These are phyloP conservation scores for Aureobasidium sp. DNA, from an alignment of 2,329 filamentous ascomycete genomes.

Conservation along the genomic window DNA sequence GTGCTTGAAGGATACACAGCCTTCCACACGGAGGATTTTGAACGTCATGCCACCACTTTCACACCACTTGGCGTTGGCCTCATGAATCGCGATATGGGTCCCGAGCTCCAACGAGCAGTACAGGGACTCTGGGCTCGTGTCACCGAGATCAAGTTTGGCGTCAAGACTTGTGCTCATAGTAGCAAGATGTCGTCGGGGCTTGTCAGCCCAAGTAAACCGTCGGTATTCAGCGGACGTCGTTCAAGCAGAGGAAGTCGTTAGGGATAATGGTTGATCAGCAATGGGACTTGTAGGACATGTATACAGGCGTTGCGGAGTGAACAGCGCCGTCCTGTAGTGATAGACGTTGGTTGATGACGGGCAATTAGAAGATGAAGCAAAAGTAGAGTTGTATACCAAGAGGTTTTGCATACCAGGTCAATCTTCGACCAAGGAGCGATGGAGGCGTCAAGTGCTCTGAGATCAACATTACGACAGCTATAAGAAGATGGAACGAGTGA, in stretches of 20 bases:
- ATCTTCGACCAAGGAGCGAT: background rate
- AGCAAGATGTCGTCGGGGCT: background rate
- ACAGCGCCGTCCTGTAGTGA: background rate
- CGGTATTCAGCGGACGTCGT: background rate
- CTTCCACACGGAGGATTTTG: conserved; percentile 75
- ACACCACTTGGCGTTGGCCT: conserved; percentile 82
- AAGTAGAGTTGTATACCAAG: conserved; percentile 1
- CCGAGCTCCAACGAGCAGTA: conserved; percentile 71
- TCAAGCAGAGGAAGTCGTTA: conserved; percentile 6
- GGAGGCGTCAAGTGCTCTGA: no score
- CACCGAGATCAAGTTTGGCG: conserved; percentile 62
- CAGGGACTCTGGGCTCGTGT: conserved; percentile 72
- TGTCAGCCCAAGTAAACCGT: background rate
- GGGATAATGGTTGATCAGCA: background rate
- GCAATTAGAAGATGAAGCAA: background rate
- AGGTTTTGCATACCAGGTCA: background rate
- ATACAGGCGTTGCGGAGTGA: conserved; percentile 5
- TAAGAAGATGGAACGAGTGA: no score
- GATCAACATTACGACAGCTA: no score
- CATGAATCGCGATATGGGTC: conserved; percentile 70
- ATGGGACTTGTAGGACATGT: conserved; percentile 4
- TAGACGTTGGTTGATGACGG: background rate
- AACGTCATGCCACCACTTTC: conserved; percentile 71
- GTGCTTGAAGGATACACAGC: conserved; percentile 87
- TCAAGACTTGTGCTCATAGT: conserved; percentile 4